phyloP scores from a whole-genome alignment of 192 early-diverging fungal species.

The Coemansia sp. region DNA sequence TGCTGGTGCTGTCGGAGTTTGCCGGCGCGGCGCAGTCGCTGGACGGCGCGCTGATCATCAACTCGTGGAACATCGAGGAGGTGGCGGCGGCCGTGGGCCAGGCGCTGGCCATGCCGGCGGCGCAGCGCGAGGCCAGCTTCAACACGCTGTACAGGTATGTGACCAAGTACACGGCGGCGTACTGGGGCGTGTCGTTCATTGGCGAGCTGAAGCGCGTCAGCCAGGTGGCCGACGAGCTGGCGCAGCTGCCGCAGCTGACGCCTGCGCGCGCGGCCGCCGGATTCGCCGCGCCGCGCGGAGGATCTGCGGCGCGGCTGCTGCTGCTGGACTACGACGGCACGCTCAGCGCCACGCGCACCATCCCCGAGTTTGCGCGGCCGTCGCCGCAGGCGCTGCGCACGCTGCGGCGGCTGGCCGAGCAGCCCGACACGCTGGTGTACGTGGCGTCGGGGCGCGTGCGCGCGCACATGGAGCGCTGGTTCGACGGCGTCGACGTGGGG shows the following conservation, averaged over 20 bases:
- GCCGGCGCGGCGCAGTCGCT: constrained; percentile 97
- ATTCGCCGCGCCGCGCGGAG: neutral
- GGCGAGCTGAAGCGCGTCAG: constrained; percentile 71
- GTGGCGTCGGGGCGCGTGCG: constrained; percentile 92
- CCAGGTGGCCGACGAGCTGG: constrained; percentile 38
- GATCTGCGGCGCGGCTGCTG: constrained; percentile 68
- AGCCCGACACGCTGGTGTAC: constrained; percentile 89
- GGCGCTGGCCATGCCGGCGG: constrained; percentile 89
- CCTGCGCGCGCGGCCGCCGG: neutral
- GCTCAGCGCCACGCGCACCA: constrained; percentile 73
- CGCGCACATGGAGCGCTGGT: constrained; percentile 88
- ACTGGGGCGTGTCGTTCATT: constrained; percentile 96
- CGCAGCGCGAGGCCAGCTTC: constrained; percentile 74
- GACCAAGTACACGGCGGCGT: constrained; percentile 92
- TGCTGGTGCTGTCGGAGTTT: constrained; percentile 95
- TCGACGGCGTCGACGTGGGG: constrained; percentile 79
- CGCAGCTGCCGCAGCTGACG: constrained; percentile 45
- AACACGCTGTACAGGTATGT: constrained; percentile 93
- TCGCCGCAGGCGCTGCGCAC: constrained; percentile 65
- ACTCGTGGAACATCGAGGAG: constrained; percentile 99
- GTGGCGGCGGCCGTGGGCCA: constrained; percentile 82
- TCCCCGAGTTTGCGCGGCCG: constrained; percentile 94
- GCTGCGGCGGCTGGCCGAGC: constrained; percentile 64
- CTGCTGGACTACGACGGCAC: constrained; percentile 98
- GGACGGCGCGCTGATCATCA: constrained; percentile 95